Base-by-base conservation (phyloP, 169 alveolate genomes). In the Plasmodium malariae region DNA sequence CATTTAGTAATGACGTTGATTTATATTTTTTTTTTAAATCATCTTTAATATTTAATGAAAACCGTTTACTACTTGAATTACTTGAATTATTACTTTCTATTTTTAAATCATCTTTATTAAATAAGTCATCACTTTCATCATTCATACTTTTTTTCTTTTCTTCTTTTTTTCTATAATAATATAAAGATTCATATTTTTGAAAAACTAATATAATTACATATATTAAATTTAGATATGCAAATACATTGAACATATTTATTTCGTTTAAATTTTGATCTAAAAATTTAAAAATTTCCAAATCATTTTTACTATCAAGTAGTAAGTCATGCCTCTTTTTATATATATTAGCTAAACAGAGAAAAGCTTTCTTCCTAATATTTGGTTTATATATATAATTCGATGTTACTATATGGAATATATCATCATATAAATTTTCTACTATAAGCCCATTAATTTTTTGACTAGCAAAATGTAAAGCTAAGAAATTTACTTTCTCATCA, bases 391-490 rank as follows among this genome's bases (percentile, higher is more conserved):
- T 76, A 43, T 94, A 85, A 57, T 48, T 83, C 2, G 91, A 72
- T 5, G 90, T 55, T 2, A 92, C 93, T 36, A 94, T 78, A 71
- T 63, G 90, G 40, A 91, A 55, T 62, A 95, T 89, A 48, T 95
- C 97, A n/a, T 92, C 88, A 70, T 90, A 93, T 40, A 96, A 88
- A 40, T 91, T 76, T 43, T 95, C 97, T 11, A 92, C 91, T 12
- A 95, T 49, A 26, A 94, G 96, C 40, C 63, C 91, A 62, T 95
- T 96, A 17, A 94, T 95, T 51, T 90, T 80, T 80, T 95, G 93
- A 17, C 97, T 96, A 30, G 93, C 87, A 89, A 88, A 89, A 73
- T 93, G 93, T 37, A 96, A 94, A 0, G 98, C 98, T 43, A 96
- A 87, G 5, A 96, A 94, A 36, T 93, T 78, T 32, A 95, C 91